Conservation (phyloP, 768 basidiomycete genomes). For the Mycena rosella region DNA sequence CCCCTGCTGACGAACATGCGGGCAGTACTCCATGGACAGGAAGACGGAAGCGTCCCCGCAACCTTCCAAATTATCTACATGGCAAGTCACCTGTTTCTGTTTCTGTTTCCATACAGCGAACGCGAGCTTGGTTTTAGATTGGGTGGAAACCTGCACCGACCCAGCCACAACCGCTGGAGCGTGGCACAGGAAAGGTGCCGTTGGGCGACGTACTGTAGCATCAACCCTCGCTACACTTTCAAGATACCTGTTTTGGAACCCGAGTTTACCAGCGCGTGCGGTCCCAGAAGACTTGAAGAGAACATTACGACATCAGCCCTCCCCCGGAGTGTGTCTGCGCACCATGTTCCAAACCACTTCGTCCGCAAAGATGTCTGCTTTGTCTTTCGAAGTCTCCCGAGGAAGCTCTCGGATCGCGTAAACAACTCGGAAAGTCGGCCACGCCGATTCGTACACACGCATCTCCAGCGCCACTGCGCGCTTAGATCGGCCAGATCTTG, state of each 20-base stretch:
- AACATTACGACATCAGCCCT: constrained; percentile 28
- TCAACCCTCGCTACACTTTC: constrained; percentile 6
- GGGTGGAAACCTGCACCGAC: constrained; percentile 84
- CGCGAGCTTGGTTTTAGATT: constrained; percentile 60
- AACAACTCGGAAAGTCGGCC: constrained; percentile 35
- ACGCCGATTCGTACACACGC: constrained; percentile 33
- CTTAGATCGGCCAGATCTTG: constrained; percentile 35
- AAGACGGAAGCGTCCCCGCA: constrained; percentile 89
- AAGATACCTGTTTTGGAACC: constrained; percentile 24
- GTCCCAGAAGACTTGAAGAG: constrained; percentile 20
- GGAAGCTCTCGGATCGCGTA: constrained; percentile 38
- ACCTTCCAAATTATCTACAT: constrained; percentile 98
- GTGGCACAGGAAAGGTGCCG: constrained; percentile 57
- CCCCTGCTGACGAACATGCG: constrained; percentile 5
- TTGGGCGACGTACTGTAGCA: constrained; percentile 31
- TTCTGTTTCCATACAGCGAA: not conserved
- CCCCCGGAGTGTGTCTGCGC: constrained; percentile 31
- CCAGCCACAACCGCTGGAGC: constrained; percentile 71
- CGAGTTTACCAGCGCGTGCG: constrained; percentile 11
- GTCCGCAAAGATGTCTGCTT: constrained; percentile 29
- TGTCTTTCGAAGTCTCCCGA: constrained; percentile 37
- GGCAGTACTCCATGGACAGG: constrained; percentile 85
- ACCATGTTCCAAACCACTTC: constrained; percentile 28
- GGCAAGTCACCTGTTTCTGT: constrained; percentile 58
- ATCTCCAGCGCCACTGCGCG: constrained; percentile 36